A percentile compares a stretch with the other conserved stretches of the same genome.
phyloP scores from a whole-genome alignment of 495 filamentous ascomycete species.

The Thozetella sp. region DNA sequence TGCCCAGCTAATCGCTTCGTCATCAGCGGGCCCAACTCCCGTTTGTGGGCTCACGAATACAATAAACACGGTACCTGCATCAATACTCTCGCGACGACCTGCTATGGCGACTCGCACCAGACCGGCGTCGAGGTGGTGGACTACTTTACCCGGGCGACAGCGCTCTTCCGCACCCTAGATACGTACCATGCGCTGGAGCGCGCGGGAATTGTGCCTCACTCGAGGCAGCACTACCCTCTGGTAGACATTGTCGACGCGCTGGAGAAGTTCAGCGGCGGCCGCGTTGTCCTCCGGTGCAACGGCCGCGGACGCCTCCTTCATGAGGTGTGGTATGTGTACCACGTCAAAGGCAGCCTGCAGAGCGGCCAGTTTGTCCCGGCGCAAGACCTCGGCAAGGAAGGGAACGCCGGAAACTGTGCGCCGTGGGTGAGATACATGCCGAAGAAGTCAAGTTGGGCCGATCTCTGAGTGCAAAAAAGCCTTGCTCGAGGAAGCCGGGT shows the following conservation, averaged over 20 bases:
- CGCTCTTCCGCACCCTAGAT: slow-evolving; percentile 61
- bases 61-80: slow-evolving; percentile 82
- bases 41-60: slow-evolving; percentile 87
- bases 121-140: slow-evolving; percentile 61
- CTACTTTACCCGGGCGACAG: slow-evolving; percentile 61
- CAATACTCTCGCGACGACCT: slow-evolving; percentile 69
- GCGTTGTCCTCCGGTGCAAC: slow-evolving; percentile 71
- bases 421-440: slow-evolving; percentile 35
- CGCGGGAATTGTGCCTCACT: slow-evolving; percentile 66
- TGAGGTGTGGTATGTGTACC: slow-evolving; percentile 86
- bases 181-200: slow-evolving; percentile 58
- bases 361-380: slow-evolving; percentile 71
- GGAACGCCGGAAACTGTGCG: slow-evolving; percentile 34
- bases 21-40: slow-evolving; percentile 56
- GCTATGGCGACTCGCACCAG: slow-evolving; percentile 66
- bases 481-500: too few species aligned
- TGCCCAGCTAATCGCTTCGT: background rate
- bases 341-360: slow-evolving; percentile 76
- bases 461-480: background rate
- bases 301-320: slow-evolving; percentile 55
- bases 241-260: slow-evolving; percentile 66
- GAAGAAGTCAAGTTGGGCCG: slow-evolving; percentile 24
- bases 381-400: slow-evolving; percentile 30
- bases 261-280: slow-evolving; percentile 61
- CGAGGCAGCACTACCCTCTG: slow-evolving; percentile 62